Conservation (phyloP, 148 eudicot species). For the Rhododendron williamsianum region DNA sequence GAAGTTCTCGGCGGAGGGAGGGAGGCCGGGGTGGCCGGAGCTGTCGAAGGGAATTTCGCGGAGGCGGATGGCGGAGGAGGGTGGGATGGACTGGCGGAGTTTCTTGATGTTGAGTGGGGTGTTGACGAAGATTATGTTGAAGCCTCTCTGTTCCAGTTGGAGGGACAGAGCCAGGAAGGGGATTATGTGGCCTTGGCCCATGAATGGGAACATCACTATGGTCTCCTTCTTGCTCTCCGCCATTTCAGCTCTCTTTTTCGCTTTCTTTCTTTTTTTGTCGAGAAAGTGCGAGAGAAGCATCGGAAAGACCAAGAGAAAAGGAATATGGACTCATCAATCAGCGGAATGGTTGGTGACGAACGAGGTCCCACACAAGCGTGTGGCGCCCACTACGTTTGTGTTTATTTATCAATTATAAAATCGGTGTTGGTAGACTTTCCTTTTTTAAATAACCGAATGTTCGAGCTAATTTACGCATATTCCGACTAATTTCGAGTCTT, state of each 20-base stretch:
- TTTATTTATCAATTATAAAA: too few relatives aligned
- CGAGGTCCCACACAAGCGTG: too few relatives aligned
- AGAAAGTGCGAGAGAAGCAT: background rate
- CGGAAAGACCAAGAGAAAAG: background rate
- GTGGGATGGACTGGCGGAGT: conserved; percentile 24
- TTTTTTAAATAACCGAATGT: too few relatives aligned
- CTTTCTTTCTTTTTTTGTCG: background rate
- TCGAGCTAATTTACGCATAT: too few relatives aligned
- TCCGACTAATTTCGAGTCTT: fast-evolving
- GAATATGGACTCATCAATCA: too few relatives aligned
- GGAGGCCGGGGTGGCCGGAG: conserved; percentile 44
- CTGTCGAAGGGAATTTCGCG: conserved; percentile 39
- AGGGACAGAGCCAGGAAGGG: conserved; percentile 53
- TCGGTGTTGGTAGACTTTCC: too few relatives aligned
- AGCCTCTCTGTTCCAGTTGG: conserved; percentile 28
- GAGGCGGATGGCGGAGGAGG: conserved; percentile 28
- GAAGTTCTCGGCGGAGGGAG: conserved; percentile 21
- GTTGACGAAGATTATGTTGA: conserved; percentile 35
- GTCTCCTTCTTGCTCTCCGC: conserved; percentile 18
- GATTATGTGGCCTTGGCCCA: conserved; percentile 64
- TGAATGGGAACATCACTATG: conserved; percentile 54
- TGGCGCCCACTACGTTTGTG: too few relatives aligned
- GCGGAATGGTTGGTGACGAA: too few relatives aligned
- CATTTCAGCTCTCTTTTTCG: conserved; percentile 10
- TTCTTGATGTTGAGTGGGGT: conserved; percentile 50